Percentiles rank a stretch among this genome's conserved stretches.
These are phyloP conservation scores for Cylindrodendrum hubeiense DNA, from an alignment of 2,329 filamentous ascomycete genomes.

Conservation along the genomic window DNA sequence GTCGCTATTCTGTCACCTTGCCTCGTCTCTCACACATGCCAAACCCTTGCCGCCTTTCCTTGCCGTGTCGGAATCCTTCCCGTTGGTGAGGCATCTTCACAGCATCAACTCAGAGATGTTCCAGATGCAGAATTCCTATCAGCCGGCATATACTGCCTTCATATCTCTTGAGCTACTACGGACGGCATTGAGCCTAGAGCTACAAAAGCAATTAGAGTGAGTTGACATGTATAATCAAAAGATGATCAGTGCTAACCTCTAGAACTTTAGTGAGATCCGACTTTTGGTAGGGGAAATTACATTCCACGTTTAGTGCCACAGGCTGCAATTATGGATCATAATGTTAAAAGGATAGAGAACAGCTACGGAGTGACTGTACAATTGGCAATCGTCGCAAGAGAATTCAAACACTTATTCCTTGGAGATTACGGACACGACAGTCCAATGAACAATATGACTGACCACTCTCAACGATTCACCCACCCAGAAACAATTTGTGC, in stretches of 20 bases:
- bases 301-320: constrained; percentile 2
- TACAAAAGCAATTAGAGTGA: constrained; percentile 27
- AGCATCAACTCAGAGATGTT: constrained; percentile 14
- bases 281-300: constrained; percentile 10
- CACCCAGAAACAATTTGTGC: too few species aligned
- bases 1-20: constrained; percentile 24
- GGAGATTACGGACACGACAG: too few species aligned
- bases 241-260: not conserved
- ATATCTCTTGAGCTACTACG: constrained; percentile 25
- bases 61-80: constrained; percentile 12
- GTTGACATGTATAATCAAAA: not conserved
- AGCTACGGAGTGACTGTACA: too few species aligned
- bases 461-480: too few species aligned
- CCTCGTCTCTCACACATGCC: constrained; percentile 16
- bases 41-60: constrained; percentile 23
- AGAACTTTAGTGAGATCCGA: constrained; percentile 9
- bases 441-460: too few species aligned
- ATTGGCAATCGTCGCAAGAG: too few species aligned
- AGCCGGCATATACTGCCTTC: constrained; percentile 21
- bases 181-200: constrained; percentile 21
- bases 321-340: too few species aligned
- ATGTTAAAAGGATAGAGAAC: not conserved
- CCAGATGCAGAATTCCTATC: constrained; percentile 11
- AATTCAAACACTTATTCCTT: too few species aligned
- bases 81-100: constrained; percentile 5